Conservation (phyloP, 2,329 filamentous ascomycete species). For the Rasamsonia emersonii region DNA sequence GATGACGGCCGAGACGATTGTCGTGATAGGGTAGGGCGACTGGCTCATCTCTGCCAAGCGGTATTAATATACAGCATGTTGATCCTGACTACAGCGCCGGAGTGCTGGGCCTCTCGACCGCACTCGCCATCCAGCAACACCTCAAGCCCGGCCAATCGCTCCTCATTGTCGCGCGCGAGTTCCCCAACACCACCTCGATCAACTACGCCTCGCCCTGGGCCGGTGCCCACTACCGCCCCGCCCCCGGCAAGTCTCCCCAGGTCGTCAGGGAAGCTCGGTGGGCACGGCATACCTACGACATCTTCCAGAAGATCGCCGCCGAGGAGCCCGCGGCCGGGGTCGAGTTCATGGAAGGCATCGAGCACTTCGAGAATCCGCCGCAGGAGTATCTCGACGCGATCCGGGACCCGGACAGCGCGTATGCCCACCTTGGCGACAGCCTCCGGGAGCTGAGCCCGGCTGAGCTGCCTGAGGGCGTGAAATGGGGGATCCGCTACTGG, state of each 20-base stretch:
- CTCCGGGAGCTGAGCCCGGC: constrained; percentile 22
- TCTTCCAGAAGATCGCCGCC: constrained; percentile 27
- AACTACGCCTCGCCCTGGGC: constrained; percentile 41
- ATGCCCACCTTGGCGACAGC: constrained; percentile 22
- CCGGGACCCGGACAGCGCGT: constrained; percentile 18
- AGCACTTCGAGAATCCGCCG: constrained; percentile 34
- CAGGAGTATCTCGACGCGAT: constrained; percentile 23
- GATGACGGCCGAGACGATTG: too few species aligned
- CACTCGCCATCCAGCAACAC: constrained; percentile 25
- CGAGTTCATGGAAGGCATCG: constrained; percentile 28
- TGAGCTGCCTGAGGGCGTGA: constrained; percentile 27
- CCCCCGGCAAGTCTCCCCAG: constrained; percentile 31
- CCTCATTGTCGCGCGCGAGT: constrained; percentile 32
- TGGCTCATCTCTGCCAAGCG: neutral
- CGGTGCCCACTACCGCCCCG: constrained; percentile 40
- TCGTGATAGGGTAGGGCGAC: constrained; percentile 31
- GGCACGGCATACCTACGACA: constrained; percentile 29
- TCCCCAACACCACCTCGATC: constrained; percentile 30
- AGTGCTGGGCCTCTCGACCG: constrained; percentile 31
- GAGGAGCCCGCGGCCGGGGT: constrained; percentile 30
- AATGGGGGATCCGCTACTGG: constrained; percentile 34
- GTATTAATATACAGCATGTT: constrained; percentile 7
- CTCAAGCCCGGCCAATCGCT: constrained; percentile 21
- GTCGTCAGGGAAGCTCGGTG: constrained; percentile 26
- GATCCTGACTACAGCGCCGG: constrained; percentile 26